Evolutionary conservation across 768 basidiomycete genomes (phyloP), one percentile per base, ranked within the genome.

Genomic region (Russula griseocarnosa): DNA sequence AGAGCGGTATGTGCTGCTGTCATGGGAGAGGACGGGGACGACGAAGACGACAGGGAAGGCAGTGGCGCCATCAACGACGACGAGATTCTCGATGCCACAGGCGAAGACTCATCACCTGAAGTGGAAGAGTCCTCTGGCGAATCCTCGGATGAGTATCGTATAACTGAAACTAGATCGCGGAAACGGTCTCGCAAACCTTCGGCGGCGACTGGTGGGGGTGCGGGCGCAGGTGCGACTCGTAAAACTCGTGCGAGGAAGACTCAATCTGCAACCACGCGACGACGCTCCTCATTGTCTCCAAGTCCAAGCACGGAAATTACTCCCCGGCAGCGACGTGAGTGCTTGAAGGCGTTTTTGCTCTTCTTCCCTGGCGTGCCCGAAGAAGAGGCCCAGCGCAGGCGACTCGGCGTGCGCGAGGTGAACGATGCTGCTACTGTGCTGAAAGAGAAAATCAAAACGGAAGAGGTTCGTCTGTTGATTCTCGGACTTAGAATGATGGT

Each of bases 1-100:
- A 82, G 88, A 42, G 81, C 88, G 14, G 87, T 94, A 5, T 93
- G 91, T 71, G 84, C 86, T 11, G 87, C 87, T 5, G 76, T 94
- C 14, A 77, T 93, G 11, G 74, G 73, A 8, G 71, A 52, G 14
- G 71, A 57, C 5, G 68, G 66, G 1, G 70, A 66, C 5, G 75
- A 74, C 24, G 68, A 59, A 5, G 62, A 62, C 14, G 73, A 71
- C n/a, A 72, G 73, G 51, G 74, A 70, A 56, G 70, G 69, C 26
- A 72, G 65, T 34, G 66, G 63, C 50, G 66, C 66, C 11, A 73
- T 65, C 16, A 72, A 74, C 32, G 61, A 65, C 9, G 73, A 69
- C 13, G 68, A 69, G 9, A 44, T 71, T 30, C 70, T 73, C 24
- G 65, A 58, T 14, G 30, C n/a, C 36, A 46, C 71, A 71, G 18